Conservation (phyloP, 2,329 filamentous ascomycete genomes). For the Aspergillaceae sp. region DNA sequence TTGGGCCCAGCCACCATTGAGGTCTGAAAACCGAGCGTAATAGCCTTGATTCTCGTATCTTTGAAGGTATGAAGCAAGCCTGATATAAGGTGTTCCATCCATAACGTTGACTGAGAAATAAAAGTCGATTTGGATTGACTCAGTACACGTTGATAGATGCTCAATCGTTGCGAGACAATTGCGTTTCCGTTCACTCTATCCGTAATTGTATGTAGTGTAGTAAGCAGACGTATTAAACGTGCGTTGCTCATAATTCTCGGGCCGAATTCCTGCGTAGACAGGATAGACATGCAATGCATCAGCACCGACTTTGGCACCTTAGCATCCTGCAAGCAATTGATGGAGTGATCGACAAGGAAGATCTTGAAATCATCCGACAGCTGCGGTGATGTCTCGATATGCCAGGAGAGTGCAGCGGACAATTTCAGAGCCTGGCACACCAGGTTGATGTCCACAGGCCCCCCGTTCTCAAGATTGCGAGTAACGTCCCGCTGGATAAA, state of each 20-base stretch:
- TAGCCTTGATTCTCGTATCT: constrained; percentile 66
- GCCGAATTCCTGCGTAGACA: constrained; percentile 72
- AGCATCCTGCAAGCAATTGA: constrained; percentile 61
- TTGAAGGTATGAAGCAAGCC: constrained; percentile 71
- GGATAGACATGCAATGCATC: constrained; percentile 69
- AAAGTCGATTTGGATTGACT: constrained; percentile 64
- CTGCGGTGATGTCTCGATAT: constrained; percentile 59
- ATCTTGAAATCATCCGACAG: constrained; percentile 70
- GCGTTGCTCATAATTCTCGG: constrained; percentile 63
- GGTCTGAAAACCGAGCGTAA: constrained; percentile 64
- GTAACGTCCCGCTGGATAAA: constrained; percentile 78
- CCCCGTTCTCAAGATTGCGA: constrained; percentile 49
- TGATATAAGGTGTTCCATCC: constrained; percentile 73
- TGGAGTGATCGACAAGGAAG: constrained; percentile 73
- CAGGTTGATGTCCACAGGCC: constrained; percentile 56
- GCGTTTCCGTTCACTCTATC: constrained; percentile 69
- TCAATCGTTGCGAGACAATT: constrained; percentile 65
- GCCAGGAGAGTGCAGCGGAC: constrained; percentile 66
- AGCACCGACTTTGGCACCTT: constrained; percentile 66
- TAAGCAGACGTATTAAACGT: constrained; percentile 62
- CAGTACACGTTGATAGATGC: constrained; percentile 70
- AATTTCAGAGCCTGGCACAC: constrained; percentile 70
- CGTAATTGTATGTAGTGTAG: constrained; percentile 62
- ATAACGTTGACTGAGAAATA: constrained; percentile 59
- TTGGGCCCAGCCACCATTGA: constrained; percentile 63